phyloP scores from a whole-genome alignment of 768 basidiomycete species.

The Tylopilus plumbeoviolaceoides region DNA sequence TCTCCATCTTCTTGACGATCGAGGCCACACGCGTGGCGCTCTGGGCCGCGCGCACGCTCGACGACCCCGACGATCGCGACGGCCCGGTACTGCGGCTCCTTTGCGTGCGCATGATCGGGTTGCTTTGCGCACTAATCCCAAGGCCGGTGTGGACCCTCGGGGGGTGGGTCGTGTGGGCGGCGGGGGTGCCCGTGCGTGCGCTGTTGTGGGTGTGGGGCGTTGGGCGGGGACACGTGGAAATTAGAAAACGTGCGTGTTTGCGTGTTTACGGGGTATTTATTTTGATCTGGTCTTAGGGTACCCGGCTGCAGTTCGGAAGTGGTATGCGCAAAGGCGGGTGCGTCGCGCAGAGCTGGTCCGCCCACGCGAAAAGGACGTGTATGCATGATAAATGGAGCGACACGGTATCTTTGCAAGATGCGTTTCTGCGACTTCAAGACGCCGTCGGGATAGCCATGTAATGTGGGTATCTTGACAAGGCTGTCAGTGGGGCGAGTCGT shows the following conservation, averaged over 20 bases:
- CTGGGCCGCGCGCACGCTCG: neutral
- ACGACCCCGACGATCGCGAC: neutral
- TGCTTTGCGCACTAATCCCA: neutral
- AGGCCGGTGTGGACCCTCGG: neutral
- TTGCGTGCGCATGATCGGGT: neutral
- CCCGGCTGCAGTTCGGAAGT: neutral
- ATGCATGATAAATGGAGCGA: too few relatives aligned
- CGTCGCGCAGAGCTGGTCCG: neutral
- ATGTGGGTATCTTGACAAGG: neutral
- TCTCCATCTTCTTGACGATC: constrained; percentile 12
- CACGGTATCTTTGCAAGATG: too few relatives aligned
- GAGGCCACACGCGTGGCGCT: constrained; percentile 3
- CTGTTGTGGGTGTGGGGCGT: constrained; percentile 17
- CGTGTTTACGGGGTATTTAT: too few relatives aligned
- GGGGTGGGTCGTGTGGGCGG: neutral
- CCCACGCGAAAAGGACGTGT: too few relatives aligned
- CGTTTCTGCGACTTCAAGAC: too few relatives aligned
- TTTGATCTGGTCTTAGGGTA: neutral
- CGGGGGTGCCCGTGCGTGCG: neutral
- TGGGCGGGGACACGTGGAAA: constrained; percentile 2
- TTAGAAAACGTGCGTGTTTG: neutral
- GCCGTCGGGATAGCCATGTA: too few relatives aligned
- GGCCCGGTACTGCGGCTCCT: too few relatives aligned
- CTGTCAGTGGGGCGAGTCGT: neutral
- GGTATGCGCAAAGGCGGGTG: neutral